These are phyloP conservation scores for Orbilia ellipsospora DNA, from an alignment of 2,329 filamentous ascomycete genomes.

Conservation along the genomic window DNA sequence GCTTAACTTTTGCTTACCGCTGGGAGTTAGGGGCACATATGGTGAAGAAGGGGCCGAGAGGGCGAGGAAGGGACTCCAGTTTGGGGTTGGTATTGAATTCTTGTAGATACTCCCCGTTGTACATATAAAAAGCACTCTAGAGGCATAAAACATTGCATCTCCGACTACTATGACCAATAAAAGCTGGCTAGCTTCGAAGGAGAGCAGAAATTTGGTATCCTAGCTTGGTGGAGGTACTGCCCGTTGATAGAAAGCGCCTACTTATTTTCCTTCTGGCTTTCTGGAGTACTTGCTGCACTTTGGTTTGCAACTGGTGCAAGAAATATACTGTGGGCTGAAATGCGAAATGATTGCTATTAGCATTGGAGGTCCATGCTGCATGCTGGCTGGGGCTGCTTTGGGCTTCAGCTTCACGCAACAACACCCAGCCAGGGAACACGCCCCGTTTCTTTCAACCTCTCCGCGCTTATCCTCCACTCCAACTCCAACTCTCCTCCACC, in stretches of 20 bases:
- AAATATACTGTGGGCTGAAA: too few relatives aligned
- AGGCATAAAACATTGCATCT: background rate
- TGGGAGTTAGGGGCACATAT: constrained; percentile 62
- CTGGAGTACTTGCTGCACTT: too few relatives aligned
- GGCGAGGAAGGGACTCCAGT: constrained; percentile 87
- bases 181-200: background rate
- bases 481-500: constrained; percentile 10
- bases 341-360: too few relatives aligned
- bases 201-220: background rate
- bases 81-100: constrained; percentile 97
- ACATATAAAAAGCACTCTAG: background rate
- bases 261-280: too few relatives aligned
- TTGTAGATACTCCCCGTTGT: constrained; percentile 68
- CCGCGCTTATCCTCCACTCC: constrained; percentile 13
- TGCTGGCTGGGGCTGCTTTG: constrained; percentile 12
- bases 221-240: too few relatives aligned
- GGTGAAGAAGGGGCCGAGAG: constrained; percentile 85
- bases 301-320: too few relatives aligned
- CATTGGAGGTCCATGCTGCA: too few relatives aligned
- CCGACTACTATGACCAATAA: background rate
- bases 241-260: too few relatives aligned
- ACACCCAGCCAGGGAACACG: constrained; percentile 45
- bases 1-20: constrained; percentile 90
- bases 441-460: constrained; percentile 2
- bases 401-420: constrained; percentile 20